A percentile compares a stretch with the other conserved stretches of the same genome.
These are phyloP conservation scores for Pichia phayaonensis DNA, from an alignment of 805 yeast genomes.

Conservation along the genomic window DNA sequence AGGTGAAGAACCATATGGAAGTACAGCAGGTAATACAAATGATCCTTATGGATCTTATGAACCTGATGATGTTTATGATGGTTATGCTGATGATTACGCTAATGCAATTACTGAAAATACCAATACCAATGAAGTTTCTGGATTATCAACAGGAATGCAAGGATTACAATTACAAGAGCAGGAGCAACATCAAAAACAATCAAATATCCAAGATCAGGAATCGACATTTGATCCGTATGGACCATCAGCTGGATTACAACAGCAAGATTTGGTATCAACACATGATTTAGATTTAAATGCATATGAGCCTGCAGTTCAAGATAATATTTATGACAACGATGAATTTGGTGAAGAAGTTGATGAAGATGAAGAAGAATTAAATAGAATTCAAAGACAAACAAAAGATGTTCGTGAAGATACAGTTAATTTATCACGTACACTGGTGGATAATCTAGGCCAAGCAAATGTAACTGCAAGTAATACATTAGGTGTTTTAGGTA, in stretches of 20 bases:
- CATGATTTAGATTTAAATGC: conserved; percentile 22
- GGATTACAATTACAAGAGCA: conserved; percentile 10
- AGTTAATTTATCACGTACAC: conserved; percentile 76
- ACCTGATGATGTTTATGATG: neutral
- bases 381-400: conserved; percentile 71
- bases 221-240: conserved; percentile 20
- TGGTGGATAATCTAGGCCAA: conserved; percentile 61
- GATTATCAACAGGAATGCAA: conserved; percentile 4
- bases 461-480: conserved; percentile 72
- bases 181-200: conserved; percentile 2
- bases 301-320: conserved; percentile 17
- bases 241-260: conserved; percentile 13
- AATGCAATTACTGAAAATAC: neutral
- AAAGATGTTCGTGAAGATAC: conserved; percentile 65
- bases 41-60: conserved; percentile 2
- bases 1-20: conserved; percentile 7
- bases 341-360: conserved; percentile 47
- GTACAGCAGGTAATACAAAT: neutral
- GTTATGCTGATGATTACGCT: neutral
- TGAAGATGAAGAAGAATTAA: conserved; percentile 81
- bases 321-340: conserved; percentile 20
- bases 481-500: conserved; percentile 85
- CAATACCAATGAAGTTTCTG: neutral
- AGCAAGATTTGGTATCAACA: neutral
- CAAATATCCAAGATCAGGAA: conserved; percentile 7